These are phyloP conservation scores for Buxus sempervirens DNA, from an alignment of 164 flowering plant genomes.

Conservation along the genomic window DNA sequence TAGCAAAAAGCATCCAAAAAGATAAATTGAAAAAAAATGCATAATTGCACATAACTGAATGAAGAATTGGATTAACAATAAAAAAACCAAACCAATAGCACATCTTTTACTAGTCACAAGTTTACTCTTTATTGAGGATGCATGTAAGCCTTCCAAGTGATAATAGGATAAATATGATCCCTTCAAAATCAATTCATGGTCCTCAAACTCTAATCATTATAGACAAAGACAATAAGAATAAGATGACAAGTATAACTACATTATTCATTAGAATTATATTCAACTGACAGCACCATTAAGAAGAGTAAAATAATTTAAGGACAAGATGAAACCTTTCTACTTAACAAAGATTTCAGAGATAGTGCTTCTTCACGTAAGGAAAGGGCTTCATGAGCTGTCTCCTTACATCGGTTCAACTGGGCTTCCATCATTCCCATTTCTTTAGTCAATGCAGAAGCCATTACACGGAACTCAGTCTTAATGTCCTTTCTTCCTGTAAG, in stretches of 20 bases:
- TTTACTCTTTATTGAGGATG: neutral
- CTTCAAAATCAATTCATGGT: neutral
- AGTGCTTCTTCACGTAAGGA: conserved; percentile 63
- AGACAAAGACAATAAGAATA: neutral
- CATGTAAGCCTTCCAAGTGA: neutral
- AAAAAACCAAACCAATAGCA: neutral
- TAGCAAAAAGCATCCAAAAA: neutral
- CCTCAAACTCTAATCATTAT: neutral
- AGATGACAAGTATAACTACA: neutral
- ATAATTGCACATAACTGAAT: neutral
- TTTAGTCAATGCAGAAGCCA: conserved; percentile 87
- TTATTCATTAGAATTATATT: neutral
- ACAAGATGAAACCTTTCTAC: conserved; percentile 44
- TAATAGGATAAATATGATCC: neutral
- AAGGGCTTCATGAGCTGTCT: conserved; percentile 67
- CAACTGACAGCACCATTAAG: neutral
- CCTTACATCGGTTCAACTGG: conserved; percentile 81
- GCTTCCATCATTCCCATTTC: conserved; percentile 91
- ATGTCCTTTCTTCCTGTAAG: conserved; percentile 77
- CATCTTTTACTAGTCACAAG: neutral
- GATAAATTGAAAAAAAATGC: neutral
- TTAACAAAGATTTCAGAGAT: conserved; percentile 46
- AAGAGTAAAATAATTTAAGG: neutral
- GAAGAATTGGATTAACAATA: neutral
- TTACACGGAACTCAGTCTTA: conserved; percentile 76